Base-by-base conservation (phyloP, 2,329 filamentous ascomycete genomes). In the Nannizzia gypsea region DNA sequence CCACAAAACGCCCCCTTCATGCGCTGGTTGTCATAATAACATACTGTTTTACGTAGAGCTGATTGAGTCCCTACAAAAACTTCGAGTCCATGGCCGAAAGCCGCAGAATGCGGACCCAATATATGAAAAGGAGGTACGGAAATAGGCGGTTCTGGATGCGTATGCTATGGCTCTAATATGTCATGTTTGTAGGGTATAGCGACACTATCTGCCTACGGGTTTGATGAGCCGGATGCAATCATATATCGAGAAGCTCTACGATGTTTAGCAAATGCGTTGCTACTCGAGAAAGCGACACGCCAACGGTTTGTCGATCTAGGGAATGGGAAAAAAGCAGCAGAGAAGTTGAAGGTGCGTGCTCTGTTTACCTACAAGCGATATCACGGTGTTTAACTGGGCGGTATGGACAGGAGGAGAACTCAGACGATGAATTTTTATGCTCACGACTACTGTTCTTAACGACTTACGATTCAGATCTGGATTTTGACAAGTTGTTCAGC, bases 401-500 rank as follows among this genome's bases (percentile, higher is more conserved):
- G 22, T 15, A 50, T 24, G 22, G 8, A 22, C 62, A 82, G 78
- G 84, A 80, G 60, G 86, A 90, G 63, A 85, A 79, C 66, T 80
- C 82, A 59, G 90, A 97, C 63, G 87, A 95, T 66, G 91, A 97
- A 69, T 96, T 97, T 71, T 78, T 97, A 1, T 75, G 81, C 62
- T 86, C 86, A n/a, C 82, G 90, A 58, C 83, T 95, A 48, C 76
- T 95, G 15, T 91, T 95, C 67, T 78, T 93, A 9, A 82, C 85
- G 34, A 95, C 90, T 0, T 95, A 95, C 71, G 82, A 82, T 62
- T 86, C 87, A 11, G 82, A 81, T n/a, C 72, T 88, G 63, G 78
- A 89, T 68, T 82, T 90, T 58, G 74, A 80, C 17, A 73, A 77
- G 2, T 78, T 93, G 8, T 81, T 92, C 55, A 79, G 83, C 59